Conservation (phyloP, 2,329 filamentous ascomycete genomes). For the Tolypocladium ovalisporum region DNA sequence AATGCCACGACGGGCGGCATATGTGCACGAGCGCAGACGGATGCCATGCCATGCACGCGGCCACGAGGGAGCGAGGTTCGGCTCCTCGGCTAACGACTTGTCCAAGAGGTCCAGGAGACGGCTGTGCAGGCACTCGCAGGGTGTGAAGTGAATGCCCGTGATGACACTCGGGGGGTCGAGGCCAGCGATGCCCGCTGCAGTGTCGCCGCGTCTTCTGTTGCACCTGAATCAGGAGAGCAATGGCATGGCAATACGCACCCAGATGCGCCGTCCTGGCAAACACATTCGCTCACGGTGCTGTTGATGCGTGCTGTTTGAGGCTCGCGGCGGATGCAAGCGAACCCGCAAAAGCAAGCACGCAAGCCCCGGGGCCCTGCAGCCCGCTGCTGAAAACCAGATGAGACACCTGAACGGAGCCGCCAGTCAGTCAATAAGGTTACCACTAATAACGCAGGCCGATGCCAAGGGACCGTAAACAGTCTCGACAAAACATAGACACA, state of each 20-base stretch:
- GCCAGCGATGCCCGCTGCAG: background rate
- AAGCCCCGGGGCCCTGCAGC: background rate
- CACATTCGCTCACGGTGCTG: no score
- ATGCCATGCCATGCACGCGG: background rate
- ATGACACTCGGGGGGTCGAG: background rate
- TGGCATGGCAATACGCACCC: background rate
- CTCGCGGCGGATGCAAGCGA: background rate
- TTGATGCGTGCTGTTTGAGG: background rate
- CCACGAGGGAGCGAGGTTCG: conserved; percentile 2
- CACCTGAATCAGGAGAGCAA: background rate
- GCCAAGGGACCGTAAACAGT: background rate
- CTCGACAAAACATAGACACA: no score
- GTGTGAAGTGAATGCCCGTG: background rate
- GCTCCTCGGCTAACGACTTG: conserved; percentile 1
- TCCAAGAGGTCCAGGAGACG: conserved; percentile 1
- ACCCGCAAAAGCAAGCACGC: background rate
- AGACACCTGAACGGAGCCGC: background rate
- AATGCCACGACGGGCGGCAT: conserved; percentile 2
- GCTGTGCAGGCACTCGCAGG: background rate
- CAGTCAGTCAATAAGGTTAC: background rate
- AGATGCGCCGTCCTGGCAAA: background rate
- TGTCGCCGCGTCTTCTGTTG: background rate
- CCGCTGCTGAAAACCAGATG: background rate
- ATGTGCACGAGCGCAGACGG: background rate
- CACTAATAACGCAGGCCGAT: background rate